A percentile compares a stretch with the other conserved stretches of the same genome.
Evolutionary conservation across 2,329 filamentous ascomycete species (phyloP).

Genomic region (Aspergillus texensis): DNA sequence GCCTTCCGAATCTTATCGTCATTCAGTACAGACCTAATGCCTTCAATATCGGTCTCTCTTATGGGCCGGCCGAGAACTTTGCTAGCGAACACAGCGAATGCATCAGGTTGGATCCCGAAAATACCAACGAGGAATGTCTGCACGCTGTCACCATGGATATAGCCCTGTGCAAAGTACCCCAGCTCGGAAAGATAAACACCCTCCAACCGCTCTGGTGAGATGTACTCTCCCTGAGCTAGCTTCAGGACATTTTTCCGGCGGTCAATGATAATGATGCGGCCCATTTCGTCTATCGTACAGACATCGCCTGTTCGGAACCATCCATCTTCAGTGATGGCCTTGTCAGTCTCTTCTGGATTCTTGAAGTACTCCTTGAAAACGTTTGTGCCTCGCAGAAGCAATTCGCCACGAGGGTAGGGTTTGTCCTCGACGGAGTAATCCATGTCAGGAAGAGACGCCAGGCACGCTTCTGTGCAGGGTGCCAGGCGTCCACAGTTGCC

Average conservation of each 20-base stretch:
- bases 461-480: conserved; percentile 71
- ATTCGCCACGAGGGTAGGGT: conserved; percentile 85
- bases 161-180: conserved; percentile 76
- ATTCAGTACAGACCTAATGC: conserved; percentile 65
- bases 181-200: conserved; percentile 87
- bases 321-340: conserved; percentile 80
- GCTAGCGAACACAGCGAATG: conserved; percentile 79
- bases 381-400: conserved; percentile 78
- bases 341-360: conserved; percentile 83
- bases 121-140: conserved; percentile 82
- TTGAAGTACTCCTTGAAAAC: conserved; percentile 88
- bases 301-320: conserved; percentile 99
- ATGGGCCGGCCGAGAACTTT: conserved; percentile 73
- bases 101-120: conserved; percentile 82
- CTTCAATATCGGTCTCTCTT: conserved; percentile 27
- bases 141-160: conserved; percentile 85
- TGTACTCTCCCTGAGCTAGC: conserved; percentile 95
- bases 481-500: conserved; percentile 81
- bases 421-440: conserved; percentile 88
- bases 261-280: conserved; percentile 91
- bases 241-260: conserved; percentile 99
- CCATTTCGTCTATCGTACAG: conserved; percentile 77
- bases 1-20: conserved; percentile 73
- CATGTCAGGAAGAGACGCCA: conserved; percentile 88
- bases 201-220: conserved; percentile 95